A percentile compares a stretch with the other conserved stretches of the same genome.
These are phyloP conservation scores for Trichodelitschia bisporula DNA, from an alignment of 495 filamentous ascomycete genomes.

Conservation along the genomic window DNA sequence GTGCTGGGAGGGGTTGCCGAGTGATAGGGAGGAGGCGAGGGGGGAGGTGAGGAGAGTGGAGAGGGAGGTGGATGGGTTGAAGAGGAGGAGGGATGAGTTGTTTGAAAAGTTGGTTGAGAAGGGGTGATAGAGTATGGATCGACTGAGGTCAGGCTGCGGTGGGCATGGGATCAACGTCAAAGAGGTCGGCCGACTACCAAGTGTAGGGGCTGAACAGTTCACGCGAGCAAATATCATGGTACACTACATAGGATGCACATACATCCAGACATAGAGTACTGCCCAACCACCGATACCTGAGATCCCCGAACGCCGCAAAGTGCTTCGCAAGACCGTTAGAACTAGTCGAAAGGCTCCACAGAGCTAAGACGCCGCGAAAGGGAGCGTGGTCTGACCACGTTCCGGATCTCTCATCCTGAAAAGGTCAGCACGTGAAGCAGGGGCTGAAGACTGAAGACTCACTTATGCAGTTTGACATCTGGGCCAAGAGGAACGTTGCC, in stretches of 20 bases:
- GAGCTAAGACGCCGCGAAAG: constrained; percentile 1
- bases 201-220: too few species aligned
- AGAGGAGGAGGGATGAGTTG: constrained; percentile 34
- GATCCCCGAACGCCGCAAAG: too few species aligned
- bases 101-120: constrained; percentile 33
- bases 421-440: constrained; percentile 1
- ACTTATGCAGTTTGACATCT: constrained; percentile 74
- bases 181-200: too few species aligned
- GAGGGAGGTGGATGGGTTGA: constrained; percentile 30
- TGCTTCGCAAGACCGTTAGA: too few species aligned
- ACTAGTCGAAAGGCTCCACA: too few species aligned
- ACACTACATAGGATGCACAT: too few species aligned
- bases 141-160: too few species aligned
- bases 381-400: constrained; percentile 17
- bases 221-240: too few species aligned
- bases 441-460: constrained; percentile 13
- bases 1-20: constrained; percentile 42
- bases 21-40: constrained; percentile 38
- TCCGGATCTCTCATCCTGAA: constrained; percentile 19
- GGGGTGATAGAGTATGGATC: too few species aligned
- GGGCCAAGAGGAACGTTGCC: constrained; percentile 35
- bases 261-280: too few species aligned
- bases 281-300: too few species aligned
- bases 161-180: too few species aligned
- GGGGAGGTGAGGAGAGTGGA: constrained; percentile 38